A percentile compares a stretch with the other conserved stretches of the same genome.
Conservation (phyloP, 139 green algal genomes). For the Nannochloris sp. region DNA sequence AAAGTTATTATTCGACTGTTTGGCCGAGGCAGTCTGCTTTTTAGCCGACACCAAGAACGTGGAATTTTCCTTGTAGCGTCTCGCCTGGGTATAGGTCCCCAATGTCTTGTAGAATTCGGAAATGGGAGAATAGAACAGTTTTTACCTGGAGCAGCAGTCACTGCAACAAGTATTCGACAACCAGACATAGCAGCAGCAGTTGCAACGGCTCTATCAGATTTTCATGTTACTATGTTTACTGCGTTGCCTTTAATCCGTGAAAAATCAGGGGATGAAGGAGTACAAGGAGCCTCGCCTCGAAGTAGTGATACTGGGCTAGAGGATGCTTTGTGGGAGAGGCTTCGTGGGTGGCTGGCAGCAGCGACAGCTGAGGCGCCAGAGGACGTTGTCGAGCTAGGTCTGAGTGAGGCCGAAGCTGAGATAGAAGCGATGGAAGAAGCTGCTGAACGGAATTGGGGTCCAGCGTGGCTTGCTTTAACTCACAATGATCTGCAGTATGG, state of each 20-base stretch:
- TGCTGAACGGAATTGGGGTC: background rate
- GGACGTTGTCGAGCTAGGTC: background rate
- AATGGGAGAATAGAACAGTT: slow-evolving; percentile 62
- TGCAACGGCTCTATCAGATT: slow-evolving; percentile 41
- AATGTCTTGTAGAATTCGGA: slow-evolving; percentile 45
- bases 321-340: slow-evolving; percentile 21
- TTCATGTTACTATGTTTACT: slow-evolving; percentile 41
- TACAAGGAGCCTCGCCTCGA: too few species aligned
- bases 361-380: background rate
- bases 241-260: too few species aligned
- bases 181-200: slow-evolving; percentile 28
- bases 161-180: slow-evolving; percentile 19
- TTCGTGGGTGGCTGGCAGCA: slow-evolving; percentile 17
- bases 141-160: slow-evolving; percentile 34
- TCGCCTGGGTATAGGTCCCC: slow-evolving; percentile 39
- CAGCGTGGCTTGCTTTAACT: slow-evolving; percentile 1
- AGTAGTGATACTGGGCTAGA: too few species aligned
- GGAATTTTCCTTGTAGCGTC: slow-evolving; percentile 32
- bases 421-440: background rate
- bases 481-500: slow-evolving; percentile 71
- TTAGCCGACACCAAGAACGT: slow-evolving; percentile 37
- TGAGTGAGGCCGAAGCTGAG: background rate
- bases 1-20: slow-evolving; percentile 31
- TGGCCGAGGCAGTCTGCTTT: slow-evolving; percentile 26
- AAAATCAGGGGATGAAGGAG: too few species aligned